Conservation (phyloP, 2,329 filamentous ascomycete genomes). For the Sphaerulina vaccinii region DNA sequence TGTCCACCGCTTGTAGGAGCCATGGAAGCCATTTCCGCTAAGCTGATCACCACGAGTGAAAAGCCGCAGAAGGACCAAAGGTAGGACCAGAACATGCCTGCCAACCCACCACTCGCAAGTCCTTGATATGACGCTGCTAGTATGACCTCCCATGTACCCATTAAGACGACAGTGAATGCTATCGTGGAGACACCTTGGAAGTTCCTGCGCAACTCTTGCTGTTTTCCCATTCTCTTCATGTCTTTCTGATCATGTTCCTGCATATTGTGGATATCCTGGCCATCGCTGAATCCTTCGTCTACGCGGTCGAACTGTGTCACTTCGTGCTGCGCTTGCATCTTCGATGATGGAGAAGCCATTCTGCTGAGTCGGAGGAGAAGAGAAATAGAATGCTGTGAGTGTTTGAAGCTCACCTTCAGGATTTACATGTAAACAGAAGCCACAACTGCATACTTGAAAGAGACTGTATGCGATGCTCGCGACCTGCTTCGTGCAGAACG, state of each 20-base stretch:
- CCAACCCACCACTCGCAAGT: conserved; percentile 29
- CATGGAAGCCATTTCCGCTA: conserved; percentile 39
- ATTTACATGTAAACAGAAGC: too few relatives aligned
- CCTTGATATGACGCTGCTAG: conserved; percentile 32
- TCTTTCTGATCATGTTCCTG: conserved; percentile 40
- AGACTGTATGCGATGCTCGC: too few relatives aligned
- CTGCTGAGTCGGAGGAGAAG: neutral
- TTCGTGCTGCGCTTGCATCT: conserved; percentile 21
- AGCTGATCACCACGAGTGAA: conserved; percentile 25
- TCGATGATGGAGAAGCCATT: neutral
- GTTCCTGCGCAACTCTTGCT: conserved; percentile 50
- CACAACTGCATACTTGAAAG: too few relatives aligned
- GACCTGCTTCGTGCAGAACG: too few relatives aligned
- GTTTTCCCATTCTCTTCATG: conserved; percentile 51
- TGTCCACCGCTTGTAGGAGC: conserved; percentile 30
- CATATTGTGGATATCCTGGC: conserved; percentile 24
- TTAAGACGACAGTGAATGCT: conserved; percentile 50
- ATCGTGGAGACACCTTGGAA: conserved; percentile 51
- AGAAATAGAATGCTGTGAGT: too few relatives aligned
- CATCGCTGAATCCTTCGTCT: conserved; percentile 17
- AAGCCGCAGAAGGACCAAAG: conserved; percentile 31
- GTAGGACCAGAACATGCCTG: conserved; percentile 32
- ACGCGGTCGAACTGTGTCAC: conserved; percentile 22
- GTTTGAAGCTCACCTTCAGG: too few relatives aligned
- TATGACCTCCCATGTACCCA: conserved; percentile 54